phyloP scores from a whole-genome alignment of 2,329 filamentous ascomycete species.

The Neurospora sp. region DNA sequence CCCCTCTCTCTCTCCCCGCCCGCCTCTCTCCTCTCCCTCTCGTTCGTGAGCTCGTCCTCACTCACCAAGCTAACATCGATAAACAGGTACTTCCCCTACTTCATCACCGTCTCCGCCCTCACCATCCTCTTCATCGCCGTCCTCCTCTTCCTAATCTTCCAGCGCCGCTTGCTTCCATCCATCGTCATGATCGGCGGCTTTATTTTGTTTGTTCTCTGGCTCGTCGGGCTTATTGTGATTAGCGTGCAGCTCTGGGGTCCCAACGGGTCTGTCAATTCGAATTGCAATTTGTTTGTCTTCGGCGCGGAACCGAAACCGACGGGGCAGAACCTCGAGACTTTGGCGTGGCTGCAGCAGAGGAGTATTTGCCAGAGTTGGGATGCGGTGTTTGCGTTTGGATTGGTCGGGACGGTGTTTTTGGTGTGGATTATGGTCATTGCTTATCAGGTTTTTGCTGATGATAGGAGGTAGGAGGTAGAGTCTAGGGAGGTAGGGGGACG shows the following conservation, averaged over 20 bases:
- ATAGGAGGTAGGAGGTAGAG: slow-evolving; percentile 9
- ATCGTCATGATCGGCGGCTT: slow-evolving; percentile 56
- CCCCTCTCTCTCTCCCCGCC: too few relatives aligned
- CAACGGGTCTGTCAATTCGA: slow-evolving; percentile 33
- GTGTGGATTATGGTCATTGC: slow-evolving; percentile 62
- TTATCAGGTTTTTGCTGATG: slow-evolving; percentile 48
- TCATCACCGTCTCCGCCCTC: slow-evolving; percentile 47
- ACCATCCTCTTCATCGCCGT: slow-evolving; percentile 56
- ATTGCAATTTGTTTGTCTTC: slow-evolving; percentile 50
- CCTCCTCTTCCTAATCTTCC: slow-evolving; percentile 52
- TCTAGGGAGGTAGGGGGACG: too few relatives aligned
- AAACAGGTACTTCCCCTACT: slow-evolving; percentile 57
- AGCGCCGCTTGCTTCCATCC: slow-evolving; percentile 48
- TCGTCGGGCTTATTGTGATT: slow-evolving; percentile 53
- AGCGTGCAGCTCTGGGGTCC: slow-evolving; percentile 52
- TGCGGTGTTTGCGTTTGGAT: slow-evolving; percentile 51
- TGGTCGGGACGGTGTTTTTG: slow-evolving; percentile 50
- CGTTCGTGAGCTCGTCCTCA: too few relatives aligned
- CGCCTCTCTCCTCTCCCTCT: too few relatives aligned
- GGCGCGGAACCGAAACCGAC: slow-evolving; percentile 30
- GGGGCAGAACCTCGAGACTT: slow-evolving; percentile 42
- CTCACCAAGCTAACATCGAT: background rate
- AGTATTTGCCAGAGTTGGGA: slow-evolving; percentile 57
- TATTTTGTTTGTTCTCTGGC: slow-evolving; percentile 57
- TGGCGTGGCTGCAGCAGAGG: slow-evolving; percentile 55